Base-by-base conservation (phyloP, 805 yeast genomes). In the Candida schatavii region DNA sequence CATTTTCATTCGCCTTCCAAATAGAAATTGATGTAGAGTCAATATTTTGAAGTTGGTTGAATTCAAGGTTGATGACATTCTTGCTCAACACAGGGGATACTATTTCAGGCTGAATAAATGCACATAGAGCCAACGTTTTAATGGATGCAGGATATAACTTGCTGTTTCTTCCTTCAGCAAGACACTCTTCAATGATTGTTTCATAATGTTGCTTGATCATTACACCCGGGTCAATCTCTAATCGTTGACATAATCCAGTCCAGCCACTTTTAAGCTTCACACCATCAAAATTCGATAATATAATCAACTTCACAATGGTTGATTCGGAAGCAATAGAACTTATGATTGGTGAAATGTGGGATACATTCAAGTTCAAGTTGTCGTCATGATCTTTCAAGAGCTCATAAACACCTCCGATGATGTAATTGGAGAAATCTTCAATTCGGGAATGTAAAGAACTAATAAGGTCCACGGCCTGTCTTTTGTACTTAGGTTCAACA, bases 1-100 rank as follows among this genome's bases (percentile, higher is more conserved):
- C 81, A 2, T 89, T 95, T 35, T 82, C 95, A 0, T 70, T 57
- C 7, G 84, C 83, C 35, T 65, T 70, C 84, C 88, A 87, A 27
- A 93, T 85, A 11, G 64, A 61, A 15, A 85, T 55, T 31, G 81
- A 78, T 10, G 74, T 68, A 2, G 58, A 68, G 44, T 80, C 72
- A 25, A 84, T 55, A 1, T 61, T 59, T 0, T 62, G 51, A 14
- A 80, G 48, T 1, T 54, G 45, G 0, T 60, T 46, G 11, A 56
- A 50, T 10, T 29, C 35, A 19, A 38, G 34, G 9, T 38, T 29
- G 3, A 30, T 26, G 30, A 89, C 60, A 10, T 68, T 51, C 0
- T 66, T 56, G 1, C 70, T 60, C 14, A 89, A 39, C 13, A 68
- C 45, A 2, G 88, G 83, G 7, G 82, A 70, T 9, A 81, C 67